Evolutionary conservation across 768 basidiomycete genomes (phyloP).

Genomic region (Agrocybe pediades): DNA sequence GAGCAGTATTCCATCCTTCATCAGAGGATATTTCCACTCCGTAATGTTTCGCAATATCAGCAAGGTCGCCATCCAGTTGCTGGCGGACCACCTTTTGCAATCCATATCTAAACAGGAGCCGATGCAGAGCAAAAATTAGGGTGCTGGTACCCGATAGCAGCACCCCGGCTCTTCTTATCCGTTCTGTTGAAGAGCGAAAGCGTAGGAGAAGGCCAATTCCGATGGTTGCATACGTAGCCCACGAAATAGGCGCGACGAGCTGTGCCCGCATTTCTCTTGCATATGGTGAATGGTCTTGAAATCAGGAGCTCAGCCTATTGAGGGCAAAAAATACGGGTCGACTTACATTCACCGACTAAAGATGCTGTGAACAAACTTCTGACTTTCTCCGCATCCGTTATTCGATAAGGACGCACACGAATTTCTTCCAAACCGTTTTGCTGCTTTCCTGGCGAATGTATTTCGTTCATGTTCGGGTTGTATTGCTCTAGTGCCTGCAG

Average conservation of each 20-base stretch:
- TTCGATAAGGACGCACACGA: constrained; percentile 12
- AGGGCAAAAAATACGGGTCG: not conserved
- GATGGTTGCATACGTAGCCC: constrained; percentile 12
- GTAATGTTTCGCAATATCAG: constrained; percentile 20
- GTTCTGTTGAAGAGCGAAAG: too few species aligned
- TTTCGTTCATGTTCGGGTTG: too few species aligned
- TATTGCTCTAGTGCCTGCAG: too few species aligned
- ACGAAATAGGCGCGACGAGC: constrained; percentile 9
- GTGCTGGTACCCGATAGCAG: not conserved
- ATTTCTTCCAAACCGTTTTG: not conserved
- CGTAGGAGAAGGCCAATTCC: constrained; percentile 4
- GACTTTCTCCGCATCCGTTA: constrained; percentile 16
- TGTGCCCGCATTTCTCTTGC: constrained; percentile 7
- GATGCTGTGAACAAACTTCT: constrained; percentile 13
- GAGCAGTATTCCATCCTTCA: not conserved
- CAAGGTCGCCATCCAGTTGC: constrained; percentile 19
- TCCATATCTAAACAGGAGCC: constrained; percentile 5
- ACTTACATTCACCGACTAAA: constrained; percentile 11
- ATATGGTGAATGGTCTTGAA: constrained; percentile 22
- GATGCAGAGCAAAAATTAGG: constrained; percentile 12
- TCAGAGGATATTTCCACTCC: not conserved
- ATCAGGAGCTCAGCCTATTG: not conserved
- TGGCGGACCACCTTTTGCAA: constrained; percentile 7
- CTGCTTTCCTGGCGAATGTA: too few species aligned
- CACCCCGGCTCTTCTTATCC: not conserved